Evolutionary conservation across 2,329 filamentous ascomycete species (phyloP), one percentile per base, ranked within the genome.

Genomic region (Scedosporium dehoogii): DNA sequence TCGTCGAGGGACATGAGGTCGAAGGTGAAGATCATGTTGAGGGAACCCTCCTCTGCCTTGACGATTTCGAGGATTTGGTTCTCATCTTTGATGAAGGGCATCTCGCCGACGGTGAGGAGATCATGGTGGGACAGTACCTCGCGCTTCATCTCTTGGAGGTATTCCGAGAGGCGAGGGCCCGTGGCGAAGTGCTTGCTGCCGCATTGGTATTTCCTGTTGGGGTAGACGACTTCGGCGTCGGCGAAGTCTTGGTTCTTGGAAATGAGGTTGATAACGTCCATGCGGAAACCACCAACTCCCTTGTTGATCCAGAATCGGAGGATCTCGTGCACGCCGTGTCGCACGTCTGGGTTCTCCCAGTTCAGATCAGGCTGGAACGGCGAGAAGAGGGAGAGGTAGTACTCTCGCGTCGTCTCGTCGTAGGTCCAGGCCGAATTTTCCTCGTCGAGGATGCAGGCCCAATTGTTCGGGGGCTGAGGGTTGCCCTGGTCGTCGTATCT

Each of bases 11-110:
- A 76, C 64, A 84, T 77, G 38, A 84, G 76, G 63, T 89, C 86
- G 69, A 90, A 90, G 67, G 88, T 84, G 73, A 90, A 90, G 42
- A 90, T 86, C 85, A 90, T 90, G 70, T 82, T 85, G 55, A 90
- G 73, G 68, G 89, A 85, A 38, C 79, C 77, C 16, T 81, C 77
- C 59, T 83, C 80, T 23, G 77, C 79, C 2, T 77, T 77, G 2
- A 89, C 85, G 6, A 74, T 75, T 63, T 75, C 74, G 63, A 80
- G 78, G 38, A 79, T 63, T 66, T 78, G 73, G 10, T 71, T 67
- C 48, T 75, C 73, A 58, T 77, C 75, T n/a, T 73, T 69, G 16
- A 78, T 73, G 61, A 74, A 76, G 3, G 79, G 78, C 73, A 81
- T 79, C 71, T 82, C 79, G 10, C 80, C 80, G 2, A 82, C 79